These are phyloP conservation scores for Sporothrix humicola DNA, from an alignment of 2,329 filamentous ascomycete species.

Conservation along the genomic window DNA sequence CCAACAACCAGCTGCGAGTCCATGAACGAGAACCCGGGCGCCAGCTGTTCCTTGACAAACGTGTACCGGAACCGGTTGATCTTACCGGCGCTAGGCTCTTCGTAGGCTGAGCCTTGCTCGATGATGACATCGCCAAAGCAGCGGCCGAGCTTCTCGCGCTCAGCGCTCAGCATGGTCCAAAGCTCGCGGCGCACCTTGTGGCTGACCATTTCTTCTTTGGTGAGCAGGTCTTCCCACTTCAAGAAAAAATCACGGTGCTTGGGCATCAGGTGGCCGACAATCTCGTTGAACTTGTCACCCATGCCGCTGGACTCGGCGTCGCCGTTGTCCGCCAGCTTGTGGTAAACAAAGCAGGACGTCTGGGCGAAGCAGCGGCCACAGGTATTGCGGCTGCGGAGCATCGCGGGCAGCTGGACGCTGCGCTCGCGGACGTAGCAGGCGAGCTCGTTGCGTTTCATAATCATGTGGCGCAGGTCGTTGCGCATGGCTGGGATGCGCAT, in stretches of 20 bases:
- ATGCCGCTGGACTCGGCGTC: constrained; percentile 81
- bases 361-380: constrained; percentile 92
- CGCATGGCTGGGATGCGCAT: constrained; percentile 83
- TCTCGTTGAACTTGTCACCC: constrained; percentile 79
- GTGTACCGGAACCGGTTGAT: constrained; percentile 92
- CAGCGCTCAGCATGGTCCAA: constrained; percentile 92
- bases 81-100: constrained; percentile 73
- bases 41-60: constrained; percentile 72
- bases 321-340: constrained; percentile 86
- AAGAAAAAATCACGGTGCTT: constrained; percentile 82
- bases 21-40: constrained; percentile 75
- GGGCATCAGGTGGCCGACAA: constrained; percentile 77
- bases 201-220: constrained; percentile 90
- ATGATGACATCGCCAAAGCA: constrained; percentile 91
- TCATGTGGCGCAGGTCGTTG: constrained; percentile 92
- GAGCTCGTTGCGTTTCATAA: constrained; percentile 91
- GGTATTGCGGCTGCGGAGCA: constrained; percentile 80
- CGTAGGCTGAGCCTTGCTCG: constrained; percentile 73
- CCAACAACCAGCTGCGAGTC: constrained; percentile 88
- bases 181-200: constrained; percentile 87
- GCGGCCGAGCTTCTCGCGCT: constrained; percentile 84
- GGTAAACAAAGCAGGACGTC: constrained; percentile 88
- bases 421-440: constrained; percentile 84
- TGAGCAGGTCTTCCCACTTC: constrained; percentile 92
- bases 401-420: constrained; percentile 77